A percentile compares a stretch with the other conserved stretches of the same genome.
Evolutionary conservation across 2,329 filamentous ascomycete species (phyloP).

Genomic region (Fusarium sp.): DNA sequence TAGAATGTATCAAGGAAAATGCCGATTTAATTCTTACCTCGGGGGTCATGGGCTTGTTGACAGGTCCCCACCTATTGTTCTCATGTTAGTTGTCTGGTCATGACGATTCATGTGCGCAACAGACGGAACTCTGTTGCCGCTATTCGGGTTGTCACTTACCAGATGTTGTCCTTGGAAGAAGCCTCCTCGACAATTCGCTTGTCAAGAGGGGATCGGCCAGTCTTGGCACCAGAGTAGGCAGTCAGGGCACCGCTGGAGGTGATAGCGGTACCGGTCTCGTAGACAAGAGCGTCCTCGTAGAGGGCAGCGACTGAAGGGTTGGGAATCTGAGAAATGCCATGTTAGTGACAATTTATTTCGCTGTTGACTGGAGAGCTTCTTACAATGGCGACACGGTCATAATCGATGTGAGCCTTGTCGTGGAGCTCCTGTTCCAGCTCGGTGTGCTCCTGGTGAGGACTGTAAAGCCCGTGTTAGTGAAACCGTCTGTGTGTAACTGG

Average conservation of each 20-base stretch:
- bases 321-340: conserved; percentile 65
- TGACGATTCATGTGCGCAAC: conserved; percentile 18
- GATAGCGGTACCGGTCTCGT: conserved; percentile 97
- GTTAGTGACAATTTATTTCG: conserved; percentile 15
- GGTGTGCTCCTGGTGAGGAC: conserved; percentile 87
- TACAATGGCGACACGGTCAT: conserved; percentile 97
- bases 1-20: conserved; percentile 10
- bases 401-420: conserved; percentile 98
- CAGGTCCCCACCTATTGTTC: conserved; percentile 81
- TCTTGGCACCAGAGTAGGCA: conserved; percentile 98
- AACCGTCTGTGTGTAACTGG: conserved; percentile 9
- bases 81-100: conserved; percentile 44
- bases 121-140: conserved; percentile 24
- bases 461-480: conserved; percentile 53
- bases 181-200: conserved; percentile 97
- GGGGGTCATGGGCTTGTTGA: conserved; percentile 98
- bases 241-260: conserved; percentile 94
- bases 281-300: conserved; percentile 98
- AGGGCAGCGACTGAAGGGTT: conserved; percentile 95
- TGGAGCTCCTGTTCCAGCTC: conserved; percentile 97
- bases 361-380: conserved; percentile 46
- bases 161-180: conserved; percentile 88
- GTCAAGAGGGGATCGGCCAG: conserved; percentile 93
- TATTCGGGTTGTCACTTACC: conserved; percentile 59
- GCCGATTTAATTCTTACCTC: conserved; percentile 69